A percentile compares a stretch with the other conserved stretches of the same genome.
Evolutionary conservation across 169 alveolate species (phyloP).

Genomic region (Eimeria falciformis): DNA sequence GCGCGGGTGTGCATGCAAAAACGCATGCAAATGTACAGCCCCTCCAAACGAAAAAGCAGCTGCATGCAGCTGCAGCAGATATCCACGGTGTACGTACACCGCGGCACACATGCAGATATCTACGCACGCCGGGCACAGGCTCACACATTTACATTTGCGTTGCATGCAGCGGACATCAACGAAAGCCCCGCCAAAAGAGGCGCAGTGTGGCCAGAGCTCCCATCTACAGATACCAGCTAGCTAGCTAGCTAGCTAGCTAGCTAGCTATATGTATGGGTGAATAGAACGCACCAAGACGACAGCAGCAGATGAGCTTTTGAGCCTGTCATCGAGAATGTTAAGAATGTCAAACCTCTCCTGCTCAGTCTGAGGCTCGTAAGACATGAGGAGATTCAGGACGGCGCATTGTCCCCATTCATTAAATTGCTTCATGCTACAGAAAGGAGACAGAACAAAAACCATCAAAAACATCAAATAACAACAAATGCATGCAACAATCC

Average conservation of each 20-base stretch:
- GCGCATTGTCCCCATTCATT: slow-evolving; percentile 98
- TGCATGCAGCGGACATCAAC: no score
- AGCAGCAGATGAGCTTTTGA: slow-evolving; percentile 95
- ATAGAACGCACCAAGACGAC: slow-evolving; percentile 93
- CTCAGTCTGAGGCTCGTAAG: slow-evolving; percentile 93
- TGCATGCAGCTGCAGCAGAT: no score
- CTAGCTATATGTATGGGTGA: background rate
- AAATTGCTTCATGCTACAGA: slow-evolving; percentile 90
- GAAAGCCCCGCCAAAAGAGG: no score
- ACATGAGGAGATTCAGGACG: slow-evolving; percentile 93
- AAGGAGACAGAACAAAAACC: slow-evolving; percentile 36
- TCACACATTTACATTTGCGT: no score
- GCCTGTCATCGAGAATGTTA: slow-evolving; percentile 96
- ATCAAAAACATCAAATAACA: background rate
- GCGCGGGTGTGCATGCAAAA: no score
- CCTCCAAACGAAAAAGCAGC: no score
- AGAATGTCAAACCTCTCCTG: slow-evolving; percentile 97
- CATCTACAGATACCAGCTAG: no score
- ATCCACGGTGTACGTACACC: no score
- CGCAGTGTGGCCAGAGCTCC: no score
- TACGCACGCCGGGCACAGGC: no score
- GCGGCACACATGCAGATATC: no score
- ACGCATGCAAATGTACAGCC: no score
- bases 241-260: background rate
- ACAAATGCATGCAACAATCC: slow-evolving; percentile 40